Base-by-base conservation (phyloP, 2,329 filamentous ascomycete genomes). In the Gaeumannomyces tritici region DNA sequence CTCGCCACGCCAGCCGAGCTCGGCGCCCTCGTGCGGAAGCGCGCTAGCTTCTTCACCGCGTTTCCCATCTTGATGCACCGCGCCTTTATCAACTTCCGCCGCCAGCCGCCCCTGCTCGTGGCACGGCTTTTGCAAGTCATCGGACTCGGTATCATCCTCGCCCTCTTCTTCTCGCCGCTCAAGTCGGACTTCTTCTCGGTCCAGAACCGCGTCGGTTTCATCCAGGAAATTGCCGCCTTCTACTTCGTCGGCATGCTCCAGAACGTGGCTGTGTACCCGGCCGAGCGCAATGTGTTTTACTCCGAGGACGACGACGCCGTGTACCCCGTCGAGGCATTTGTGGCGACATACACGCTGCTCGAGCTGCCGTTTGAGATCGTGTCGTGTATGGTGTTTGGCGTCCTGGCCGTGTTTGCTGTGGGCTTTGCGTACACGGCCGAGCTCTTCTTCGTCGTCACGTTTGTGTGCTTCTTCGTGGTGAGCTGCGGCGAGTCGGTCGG, bases 191-290 rank as follows among this genome's bases (percentile, higher is more conserved):
- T 89, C 74, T 83, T 80, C 61, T 84, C 84, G 1, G 81, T 93
- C 0, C 89, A 92, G 71, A 90, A 86, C 60, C 83, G 89, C 1
- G 81, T 92, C 67, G 89, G 89, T 0, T 89, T 91, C 66, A 76
- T 91, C 0, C 86, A 91, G 66, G 84, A 92, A 69, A 80, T 91
- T 33, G 83, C 85, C 1, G 86, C 88, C 0, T 83, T 90, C 47
- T 89, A 89, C 72, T 89, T 89, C 67, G 83, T 90, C 2, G 89
- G 89, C 31, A 91, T 92, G 88, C 79, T 92, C 15, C 88, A 92
- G 71, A 91, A 91, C 68, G 86, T 91, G 4, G 87, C 88, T 3
- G 80, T 90, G 9, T 91, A 91, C 69, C 89, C 89, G 0, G 77
- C 77, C 55, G 89, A 91, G 69, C 80, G 88, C 4, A 88, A 90